Evolutionary conservation across 2,329 filamentous ascomycete genomes (phyloP), one percentile per base, ranked within the genome.

Genomic region (Fusarium zealandicum): DNA sequence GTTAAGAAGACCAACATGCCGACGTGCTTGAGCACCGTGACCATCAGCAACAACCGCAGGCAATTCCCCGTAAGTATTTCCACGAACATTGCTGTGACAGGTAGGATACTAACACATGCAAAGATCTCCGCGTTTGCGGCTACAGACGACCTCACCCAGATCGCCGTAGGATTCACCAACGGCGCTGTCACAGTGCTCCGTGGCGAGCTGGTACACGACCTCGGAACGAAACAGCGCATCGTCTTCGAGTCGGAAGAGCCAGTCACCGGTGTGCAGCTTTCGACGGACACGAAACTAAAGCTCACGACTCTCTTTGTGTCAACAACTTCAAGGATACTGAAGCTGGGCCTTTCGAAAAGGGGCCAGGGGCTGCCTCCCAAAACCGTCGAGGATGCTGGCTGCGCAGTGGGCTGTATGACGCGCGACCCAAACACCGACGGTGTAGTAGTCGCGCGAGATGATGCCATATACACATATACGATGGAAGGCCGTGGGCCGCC

Each of bases 201-300:
- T 53, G 95, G 96, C 56, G 95, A 99, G 71, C 80, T 99, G 41
- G 90, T 99, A 65, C 92, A 99, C 72, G 95, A 99, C 72, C 87
- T 95, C 51, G 95, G 96, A 17, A 92, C 93, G 10, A 92, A 92
- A 71, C 95, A 99, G 73, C 86, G 95, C 46, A 95, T 93, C 28
- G 91, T 99, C 9, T 95, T 96, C 75, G 95, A 99, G 71, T 96
- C 93, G 0, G 93, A 98, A 67, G 95, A 99, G 72, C 96, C 95
- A 0, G 87, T 99, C 9, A 99, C 95, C 0, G 93, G 93, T 2
- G 87, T 99, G 12, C 90, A 95, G 69, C 89, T 96, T 56, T 76
- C 80, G 37, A 79, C 81, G 37, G 84, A 87, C 45, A 41, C 45
- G 12, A 50, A 22, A 36, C 76, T 78, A 12, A 80, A 77, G 60